Conservation (phyloP, 1,284 basidiomycete species). For the Apiotrichum gamsii region DNA sequence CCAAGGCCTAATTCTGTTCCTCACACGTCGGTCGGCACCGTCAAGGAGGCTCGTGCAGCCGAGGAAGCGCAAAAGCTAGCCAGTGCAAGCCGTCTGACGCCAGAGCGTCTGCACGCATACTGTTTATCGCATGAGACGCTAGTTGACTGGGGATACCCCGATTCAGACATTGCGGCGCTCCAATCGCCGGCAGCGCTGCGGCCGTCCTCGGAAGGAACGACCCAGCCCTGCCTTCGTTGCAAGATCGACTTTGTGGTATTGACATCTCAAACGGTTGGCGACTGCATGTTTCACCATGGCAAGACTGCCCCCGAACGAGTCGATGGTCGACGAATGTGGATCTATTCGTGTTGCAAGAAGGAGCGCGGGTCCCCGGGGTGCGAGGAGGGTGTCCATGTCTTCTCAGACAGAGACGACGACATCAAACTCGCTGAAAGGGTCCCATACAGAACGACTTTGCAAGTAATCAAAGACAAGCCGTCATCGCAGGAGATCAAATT, state of each 20-base stretch:
- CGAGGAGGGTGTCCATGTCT: slow-evolving; percentile 30
- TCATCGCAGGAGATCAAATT: neutral
- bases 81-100: slow-evolving; percentile 56
- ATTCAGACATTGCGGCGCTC: slow-evolving; percentile 30
- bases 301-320: slow-evolving; percentile 44
- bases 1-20: slow-evolving; percentile 56
- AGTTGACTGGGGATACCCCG: slow-evolving; percentile 63
- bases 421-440: slow-evolving; percentile 65
- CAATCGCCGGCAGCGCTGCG: slow-evolving; percentile 42
- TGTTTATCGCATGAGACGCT: slow-evolving; percentile 59
- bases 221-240: slow-evolving; percentile 71
- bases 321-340: slow-evolving; percentile 40
- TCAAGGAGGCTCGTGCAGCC: slow-evolving; percentile 58
- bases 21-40: slow-evolving; percentile 75
- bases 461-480: slow-evolving; percentile 8
- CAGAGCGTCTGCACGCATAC: slow-evolving; percentile 53
- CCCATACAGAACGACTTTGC: slow-evolving; percentile 58
- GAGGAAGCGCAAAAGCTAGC: slow-evolving; percentile 58
- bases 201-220: slow-evolving; percentile 52
- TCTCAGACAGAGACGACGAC: slow-evolving; percentile 51
- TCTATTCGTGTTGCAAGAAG: slow-evolving; percentile 49
- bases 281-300: slow-evolving; percentile 80
- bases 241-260: slow-evolving; percentile 59
- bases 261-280: slow-evolving; percentile 52
- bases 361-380: slow-evolving; percentile 52